Evolutionary conservation across 2,329 filamentous ascomycete genomes (phyloP).

Genomic region (Eurotiales sp.): DNA sequence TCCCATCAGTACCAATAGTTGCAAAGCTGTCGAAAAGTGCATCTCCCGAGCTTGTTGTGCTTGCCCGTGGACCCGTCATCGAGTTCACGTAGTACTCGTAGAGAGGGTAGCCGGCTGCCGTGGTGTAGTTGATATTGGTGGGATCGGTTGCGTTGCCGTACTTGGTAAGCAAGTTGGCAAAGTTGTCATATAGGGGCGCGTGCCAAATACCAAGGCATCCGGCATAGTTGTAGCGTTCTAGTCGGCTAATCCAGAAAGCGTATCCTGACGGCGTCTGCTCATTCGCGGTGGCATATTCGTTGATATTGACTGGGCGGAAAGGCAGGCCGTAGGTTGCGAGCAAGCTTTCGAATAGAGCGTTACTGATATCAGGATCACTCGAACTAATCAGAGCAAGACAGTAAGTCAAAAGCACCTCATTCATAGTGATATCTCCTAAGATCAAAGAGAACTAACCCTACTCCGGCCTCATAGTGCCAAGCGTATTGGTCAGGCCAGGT

Average conservation of each 20-base stretch:
- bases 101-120: constrained; percentile 42
- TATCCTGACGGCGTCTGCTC: constrained; percentile 42
- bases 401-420: too few species aligned
- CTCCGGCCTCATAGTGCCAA: constrained; percentile 41
- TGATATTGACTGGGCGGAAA: constrained; percentile 41
- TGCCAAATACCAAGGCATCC: constrained; percentile 48
- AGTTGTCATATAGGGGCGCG: constrained; percentile 41
- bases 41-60: constrained; percentile 31
- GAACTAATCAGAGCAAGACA: constrained; percentile 3
- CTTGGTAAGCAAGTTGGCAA: constrained; percentile 40
- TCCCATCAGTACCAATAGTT: constrained; percentile 22
- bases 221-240: constrained; percentile 42
- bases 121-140: constrained; percentile 28
- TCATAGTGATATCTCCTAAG: too few species aligned
- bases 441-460: neutral
- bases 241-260: constrained; percentile 46
- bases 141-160: constrained; percentile 14
- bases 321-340: constrained; percentile 29
- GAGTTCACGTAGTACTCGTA: constrained; percentile 45
- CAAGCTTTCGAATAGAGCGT: constrained; percentile 24
- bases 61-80: constrained; percentile 40
- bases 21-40: constrained; percentile 35
- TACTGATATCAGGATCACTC: constrained; percentile 26
- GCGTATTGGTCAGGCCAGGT: constrained; percentile 44
- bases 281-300: constrained; percentile 44